Evolutionary conservation across 768 basidiomycete species (phyloP).

Genomic region (Guyanaporus albipodus): DNA sequence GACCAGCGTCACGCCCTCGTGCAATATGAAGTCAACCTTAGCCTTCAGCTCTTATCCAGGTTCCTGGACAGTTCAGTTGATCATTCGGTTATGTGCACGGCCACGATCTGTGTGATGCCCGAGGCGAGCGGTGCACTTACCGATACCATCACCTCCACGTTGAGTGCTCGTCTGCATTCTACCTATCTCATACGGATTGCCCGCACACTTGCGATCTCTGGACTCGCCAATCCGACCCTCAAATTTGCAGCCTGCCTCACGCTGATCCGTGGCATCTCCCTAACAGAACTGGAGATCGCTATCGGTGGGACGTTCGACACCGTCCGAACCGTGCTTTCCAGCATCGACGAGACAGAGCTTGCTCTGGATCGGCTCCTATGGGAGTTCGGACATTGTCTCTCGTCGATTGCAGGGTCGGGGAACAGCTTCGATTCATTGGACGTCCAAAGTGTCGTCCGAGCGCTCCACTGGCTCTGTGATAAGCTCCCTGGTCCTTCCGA

Average conservation of each 20-base stretch:
- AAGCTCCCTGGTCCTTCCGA: slow-evolving; percentile 43
- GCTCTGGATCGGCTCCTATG: slow-evolving; percentile 26
- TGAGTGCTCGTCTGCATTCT: slow-evolving; percentile 48
- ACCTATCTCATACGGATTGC: slow-evolving; percentile 42
- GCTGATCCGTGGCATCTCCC: slow-evolving; percentile 29
- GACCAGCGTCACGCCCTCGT: slow-evolving; percentile 37
- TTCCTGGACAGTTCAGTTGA: slow-evolving; percentile 39
- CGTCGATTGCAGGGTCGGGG: slow-evolving; percentile 25
- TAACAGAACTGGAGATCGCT: slow-evolving; percentile 18
- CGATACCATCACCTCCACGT: slow-evolving; percentile 41
- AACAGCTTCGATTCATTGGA: slow-evolving; percentile 30
- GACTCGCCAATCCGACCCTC: slow-evolving; percentile 25
- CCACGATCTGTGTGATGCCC: slow-evolving; percentile 37
- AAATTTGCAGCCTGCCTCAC: slow-evolving; percentile 34
- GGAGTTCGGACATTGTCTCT: slow-evolving; percentile 38
- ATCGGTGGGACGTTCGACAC: slow-evolving; percentile 25
- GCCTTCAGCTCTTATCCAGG: slow-evolving; percentile 47
- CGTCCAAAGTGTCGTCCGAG: slow-evolving; percentile 37
- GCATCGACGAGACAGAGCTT: slow-evolving; percentile 22
- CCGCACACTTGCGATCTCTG: slow-evolving; percentile 25
- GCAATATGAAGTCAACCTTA: slow-evolving; percentile 47
- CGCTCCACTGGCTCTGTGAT: slow-evolving; percentile 55
- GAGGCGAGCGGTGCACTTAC: slow-evolving; percentile 43
- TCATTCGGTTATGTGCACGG: slow-evolving; percentile 42
- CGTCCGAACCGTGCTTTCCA: slow-evolving; percentile 23